phyloP scores from a whole-genome alignment of 805 yeast species.

The Komagataella pastoris region DNA sequence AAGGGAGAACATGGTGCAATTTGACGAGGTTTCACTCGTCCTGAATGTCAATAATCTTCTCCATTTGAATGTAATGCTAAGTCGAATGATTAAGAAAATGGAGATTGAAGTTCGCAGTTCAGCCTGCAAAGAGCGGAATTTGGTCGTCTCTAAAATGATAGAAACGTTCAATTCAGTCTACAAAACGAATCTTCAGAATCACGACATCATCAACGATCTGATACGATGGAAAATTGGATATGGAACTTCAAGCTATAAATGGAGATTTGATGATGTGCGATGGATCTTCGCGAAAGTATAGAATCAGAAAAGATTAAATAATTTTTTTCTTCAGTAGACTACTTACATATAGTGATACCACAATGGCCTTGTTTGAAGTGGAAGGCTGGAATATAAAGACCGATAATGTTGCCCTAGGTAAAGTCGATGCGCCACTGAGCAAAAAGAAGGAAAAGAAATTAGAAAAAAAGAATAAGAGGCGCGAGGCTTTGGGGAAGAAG shows the following conservation, averaged over 20 bases:
- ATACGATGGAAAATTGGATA: neutral
- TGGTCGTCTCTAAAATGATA: neutral
- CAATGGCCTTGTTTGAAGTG: constrained; percentile 63
- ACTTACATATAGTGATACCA: neutral
- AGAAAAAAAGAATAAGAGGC: constrained; percentile 13
- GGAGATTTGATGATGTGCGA: neutral
- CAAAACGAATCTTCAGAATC: neutral
- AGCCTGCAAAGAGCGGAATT: neutral
- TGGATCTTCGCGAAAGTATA: neutral
- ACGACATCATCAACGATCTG: neutral
- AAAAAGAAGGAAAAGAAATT: constrained; percentile 14
- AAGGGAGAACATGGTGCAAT: neutral
- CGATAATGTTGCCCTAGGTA: constrained; percentile 34
- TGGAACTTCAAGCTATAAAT: neutral
- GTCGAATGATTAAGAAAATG: neutral
- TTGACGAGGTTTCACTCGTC: neutral
- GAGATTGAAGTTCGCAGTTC: neutral
- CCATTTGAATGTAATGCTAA: neutral
- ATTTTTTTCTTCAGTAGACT: neutral
- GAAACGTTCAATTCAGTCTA: neutral
- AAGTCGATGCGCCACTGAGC: constrained; percentile 33
- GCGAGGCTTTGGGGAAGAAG: constrained; percentile 6
- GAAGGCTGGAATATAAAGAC: constrained; percentile 70
- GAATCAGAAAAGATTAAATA: neutral
- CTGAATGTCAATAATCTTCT: neutral